These are phyloP conservation scores for Boletus pseudopeckii DNA, from an alignment of 768 basidiomycete genomes.

Conservation along the genomic window DNA sequence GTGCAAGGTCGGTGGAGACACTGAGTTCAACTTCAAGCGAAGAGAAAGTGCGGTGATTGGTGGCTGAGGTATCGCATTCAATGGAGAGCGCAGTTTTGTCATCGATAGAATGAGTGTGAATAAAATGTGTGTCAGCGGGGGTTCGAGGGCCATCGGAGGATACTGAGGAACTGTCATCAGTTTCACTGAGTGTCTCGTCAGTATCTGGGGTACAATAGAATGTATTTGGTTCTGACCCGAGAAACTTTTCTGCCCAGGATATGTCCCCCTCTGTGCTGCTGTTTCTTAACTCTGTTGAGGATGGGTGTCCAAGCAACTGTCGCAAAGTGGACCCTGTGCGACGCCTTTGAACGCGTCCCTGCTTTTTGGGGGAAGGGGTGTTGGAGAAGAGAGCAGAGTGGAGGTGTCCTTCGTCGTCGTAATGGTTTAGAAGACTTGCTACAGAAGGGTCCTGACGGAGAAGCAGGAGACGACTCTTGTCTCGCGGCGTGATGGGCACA, in stretches of 20 bases:
- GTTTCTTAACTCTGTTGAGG: conserved; percentile 26
- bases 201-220: neutral
- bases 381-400: conserved; percentile 64
- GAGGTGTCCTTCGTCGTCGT: conserved; percentile 69
- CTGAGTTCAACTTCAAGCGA: conserved; percentile 78
- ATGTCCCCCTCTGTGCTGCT: conserved; percentile 67
- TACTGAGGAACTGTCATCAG: conserved; percentile 40
- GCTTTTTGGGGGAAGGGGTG: conserved; percentile 34
- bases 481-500: conserved; percentile 40
- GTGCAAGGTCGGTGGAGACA: conserved; percentile 40
- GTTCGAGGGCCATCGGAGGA: conserved; percentile 52
- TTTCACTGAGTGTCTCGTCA: conserved; percentile 38
- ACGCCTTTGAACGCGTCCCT: conserved; percentile 50
- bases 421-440: conserved; percentile 66
- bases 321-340: conserved; percentile 72
- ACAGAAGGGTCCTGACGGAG: conserved; percentile 79
- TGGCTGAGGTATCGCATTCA: conserved; percentile 43
- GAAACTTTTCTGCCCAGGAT: conserved; percentile 78
- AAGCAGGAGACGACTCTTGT: conserved; percentile 51
- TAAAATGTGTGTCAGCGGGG: conserved; percentile 41
- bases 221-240: conserved; percentile 45
- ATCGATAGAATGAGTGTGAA: conserved; percentile 38
- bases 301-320: conserved; percentile 62
- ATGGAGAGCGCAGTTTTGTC: conserved; percentile 40
- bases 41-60: conserved; percentile 46